Evolutionary conservation across 2,329 filamentous ascomycete genomes (phyloP), one percentile per base, ranked within the genome.

Genomic region (Colletotrichum falcatum): DNA sequence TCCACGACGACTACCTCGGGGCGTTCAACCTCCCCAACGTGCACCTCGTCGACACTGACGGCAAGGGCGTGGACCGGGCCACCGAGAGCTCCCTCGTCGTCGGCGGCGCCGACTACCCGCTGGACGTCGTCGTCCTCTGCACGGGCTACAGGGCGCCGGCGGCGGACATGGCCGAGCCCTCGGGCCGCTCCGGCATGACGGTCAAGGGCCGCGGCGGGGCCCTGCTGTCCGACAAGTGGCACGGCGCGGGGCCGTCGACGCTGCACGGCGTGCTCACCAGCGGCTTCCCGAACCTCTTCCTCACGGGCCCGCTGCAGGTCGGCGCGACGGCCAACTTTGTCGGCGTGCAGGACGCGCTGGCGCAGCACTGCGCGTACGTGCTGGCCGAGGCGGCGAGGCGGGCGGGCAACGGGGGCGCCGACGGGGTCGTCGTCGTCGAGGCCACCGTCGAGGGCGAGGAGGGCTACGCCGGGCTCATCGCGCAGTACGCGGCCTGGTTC

Each of bases 1-100:
- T 90, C 78, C 87, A 88, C 77, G 87, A 91, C 74, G 82, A 85
- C 6, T 91, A 89, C 74, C 83, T 91, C 0, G 75, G 81, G 3
- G 74, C 85, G 0, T 92, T 91, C 83, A 92, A 92, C 78, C 76
- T 75, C 37, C 78, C 82, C 0, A 86, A 89, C 73, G 89, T 92
- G 4, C 82, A 83, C 7, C 84, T 92, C 0, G 81, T 92, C 20
- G 88, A 92, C 75, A 91, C 88, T 0, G 78, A 86, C 37, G 87
- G 86, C 5, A 81, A 83, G 71, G 87, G 88, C 8, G 77, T 89
- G 3, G 80, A 84, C 4, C 71, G 77, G 3, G 77, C 86, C 8
- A 89, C 85, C 0, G 65, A 76, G n/a, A 75, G 69, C 6, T 86
- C 86, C 0, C 75, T 91, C 3, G 78, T 88, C 0, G 83, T 83